phyloP scores from a whole-genome alignment of 2,329 filamentous ascomycete genomes.

The Cyanodermella asteris region DNA sequence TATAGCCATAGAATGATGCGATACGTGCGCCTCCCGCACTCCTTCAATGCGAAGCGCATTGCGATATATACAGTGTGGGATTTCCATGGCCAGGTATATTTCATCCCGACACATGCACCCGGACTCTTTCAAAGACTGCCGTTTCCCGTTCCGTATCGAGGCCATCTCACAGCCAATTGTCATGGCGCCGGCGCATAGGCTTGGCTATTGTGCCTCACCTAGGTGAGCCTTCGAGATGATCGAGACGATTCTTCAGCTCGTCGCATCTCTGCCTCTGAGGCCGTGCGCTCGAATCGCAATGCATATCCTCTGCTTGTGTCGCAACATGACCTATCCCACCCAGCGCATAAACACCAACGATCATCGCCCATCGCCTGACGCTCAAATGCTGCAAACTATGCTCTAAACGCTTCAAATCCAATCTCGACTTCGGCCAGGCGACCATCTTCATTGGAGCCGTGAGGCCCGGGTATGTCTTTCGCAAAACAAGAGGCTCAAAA shows the following conservation, averaged over 20 bases:
- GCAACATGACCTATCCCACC: neutral
- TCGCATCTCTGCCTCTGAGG: no score
- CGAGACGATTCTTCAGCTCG: no score
- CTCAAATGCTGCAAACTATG: neutral
- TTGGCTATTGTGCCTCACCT: neutral
- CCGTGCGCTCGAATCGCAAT: neutral
- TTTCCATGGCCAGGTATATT: no score
- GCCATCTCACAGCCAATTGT: no score
- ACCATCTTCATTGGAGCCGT: slow-evolving; percentile 2
- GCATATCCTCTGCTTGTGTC: neutral
- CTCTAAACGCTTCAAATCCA: neutral
- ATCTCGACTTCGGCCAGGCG: neutral
- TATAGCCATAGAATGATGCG: no score
- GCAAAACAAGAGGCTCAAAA: neutral
- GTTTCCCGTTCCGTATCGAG: no score
- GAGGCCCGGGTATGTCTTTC: slow-evolving; percentile 5
- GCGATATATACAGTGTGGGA: no score
- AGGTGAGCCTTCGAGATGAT: neutral
- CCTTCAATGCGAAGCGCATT: no score
- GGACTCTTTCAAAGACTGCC: no score
- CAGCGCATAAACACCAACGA: neutral
- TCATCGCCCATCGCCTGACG: neutral
- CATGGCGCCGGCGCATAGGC: no score
- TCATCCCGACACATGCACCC: no score
- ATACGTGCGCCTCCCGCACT: no score